Evolutionary conservation across 257 asterid species (phyloP).

Genomic region (Verbena officinalis): DNA sequence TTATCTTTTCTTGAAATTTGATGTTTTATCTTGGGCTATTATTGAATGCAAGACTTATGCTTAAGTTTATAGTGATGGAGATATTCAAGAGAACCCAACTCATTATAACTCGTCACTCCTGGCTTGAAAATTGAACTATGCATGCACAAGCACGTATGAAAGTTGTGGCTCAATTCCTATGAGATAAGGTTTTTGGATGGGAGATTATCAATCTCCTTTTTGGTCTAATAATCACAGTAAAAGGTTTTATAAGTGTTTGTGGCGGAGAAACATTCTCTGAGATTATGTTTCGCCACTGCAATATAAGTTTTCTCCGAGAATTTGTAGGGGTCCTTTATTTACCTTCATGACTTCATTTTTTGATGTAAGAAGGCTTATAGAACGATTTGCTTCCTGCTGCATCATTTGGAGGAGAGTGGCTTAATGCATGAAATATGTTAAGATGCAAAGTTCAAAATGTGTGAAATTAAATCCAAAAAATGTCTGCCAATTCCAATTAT

Average conservation of each 20-base stretch:
- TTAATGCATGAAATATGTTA: not conserved
- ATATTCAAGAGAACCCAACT: conserved; percentile 5
- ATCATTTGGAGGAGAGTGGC: conserved; percentile 16
- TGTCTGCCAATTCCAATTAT: conserved; percentile 1
- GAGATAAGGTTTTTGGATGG: too few relatives aligned
- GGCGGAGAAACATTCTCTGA: too few relatives aligned
- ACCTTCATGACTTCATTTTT: not conserved
- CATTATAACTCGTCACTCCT: not conserved
- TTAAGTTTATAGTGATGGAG: not conserved
- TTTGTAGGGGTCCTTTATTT: too few relatives aligned
- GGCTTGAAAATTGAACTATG: not conserved
- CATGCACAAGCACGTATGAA: too few relatives aligned
- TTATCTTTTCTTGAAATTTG: not conserved
- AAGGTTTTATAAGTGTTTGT: too few relatives aligned
- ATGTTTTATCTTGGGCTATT: not conserved
- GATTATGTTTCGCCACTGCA: too few relatives aligned
- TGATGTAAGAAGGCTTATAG: not conserved
- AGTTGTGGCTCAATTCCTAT: too few relatives aligned
- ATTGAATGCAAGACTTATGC: not conserved
- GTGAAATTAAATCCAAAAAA: conserved; percentile 10
- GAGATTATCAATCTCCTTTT: too few relatives aligned
- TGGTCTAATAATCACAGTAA: too few relatives aligned
- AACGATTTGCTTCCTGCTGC: conserved; percentile 3
- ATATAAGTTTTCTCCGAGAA: too few relatives aligned
- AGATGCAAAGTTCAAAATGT: not conserved